These are phyloP conservation scores for Hysterium pulicare DNA, from an alignment of 2,329 filamentous ascomycete genomes.

Conservation along the genomic window DNA sequence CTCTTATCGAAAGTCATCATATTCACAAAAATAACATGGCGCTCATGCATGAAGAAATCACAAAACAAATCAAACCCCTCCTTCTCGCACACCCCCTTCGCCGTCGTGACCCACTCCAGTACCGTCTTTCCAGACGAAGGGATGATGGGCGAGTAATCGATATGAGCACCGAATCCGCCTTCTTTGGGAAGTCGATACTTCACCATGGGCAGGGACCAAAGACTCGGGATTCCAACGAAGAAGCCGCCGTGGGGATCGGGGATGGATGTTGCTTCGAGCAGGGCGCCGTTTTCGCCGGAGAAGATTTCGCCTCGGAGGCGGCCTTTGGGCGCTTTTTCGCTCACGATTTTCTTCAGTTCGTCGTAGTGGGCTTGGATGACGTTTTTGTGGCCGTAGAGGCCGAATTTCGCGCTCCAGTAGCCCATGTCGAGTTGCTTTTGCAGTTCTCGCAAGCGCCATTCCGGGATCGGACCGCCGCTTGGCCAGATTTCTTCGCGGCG, in stretches of 20 bases:
- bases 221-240: slow-evolving; percentile 28
- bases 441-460: slow-evolving; percentile 45
- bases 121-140: slow-evolving; percentile 37
- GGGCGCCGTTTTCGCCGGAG: slow-evolving; percentile 35
- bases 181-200: slow-evolving; percentile 28
- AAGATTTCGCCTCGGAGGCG: slow-evolving; percentile 39
- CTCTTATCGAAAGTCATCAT: slow-evolving; percentile 50
- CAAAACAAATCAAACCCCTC: slow-evolving; percentile 45
- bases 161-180: slow-evolving; percentile 29
- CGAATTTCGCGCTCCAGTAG: slow-evolving; percentile 47
- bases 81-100: slow-evolving; percentile 42
- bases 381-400: slow-evolving; percentile 42
- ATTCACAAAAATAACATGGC: slow-evolving; percentile 47
- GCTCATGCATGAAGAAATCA: slow-evolving; percentile 50
- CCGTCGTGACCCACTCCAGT: slow-evolving; percentile 41
- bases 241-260: slow-evolving; percentile 28
- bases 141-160: slow-evolving; percentile 31
- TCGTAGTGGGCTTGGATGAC: slow-evolving; percentile 47
- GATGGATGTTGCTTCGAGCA: slow-evolving; percentile 37
- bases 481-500: slow-evolving; percentile 45
- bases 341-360: slow-evolving; percentile 37
- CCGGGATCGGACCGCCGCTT: slow-evolving; percentile 44
- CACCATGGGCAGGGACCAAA: slow-evolving; percentile 32
- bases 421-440: slow-evolving; percentile 42
- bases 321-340: slow-evolving; percentile 37